Percentiles rank a stretch among this genome's conserved stretches.
phyloP scores from a whole-genome alignment of 108 stramenopile genomes.

The Seminavis robusta region DNA sequence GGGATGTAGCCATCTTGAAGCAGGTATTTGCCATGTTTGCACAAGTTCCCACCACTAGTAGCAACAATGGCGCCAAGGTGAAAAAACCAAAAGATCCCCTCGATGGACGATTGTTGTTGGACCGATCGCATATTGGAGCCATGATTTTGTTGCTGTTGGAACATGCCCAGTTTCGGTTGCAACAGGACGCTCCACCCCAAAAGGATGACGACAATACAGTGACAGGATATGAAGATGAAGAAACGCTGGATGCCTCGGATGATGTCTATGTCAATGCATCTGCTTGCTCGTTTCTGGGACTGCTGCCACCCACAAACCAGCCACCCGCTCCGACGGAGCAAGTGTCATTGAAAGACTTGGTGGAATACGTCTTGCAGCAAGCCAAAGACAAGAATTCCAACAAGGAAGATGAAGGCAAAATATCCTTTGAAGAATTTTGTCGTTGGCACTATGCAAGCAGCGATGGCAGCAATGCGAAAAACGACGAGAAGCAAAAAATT shows the following conservation, averaged over 20 bases:
- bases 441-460: constrained; percentile 50
- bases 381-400: background rate
- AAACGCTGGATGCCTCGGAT: constrained; percentile 4
- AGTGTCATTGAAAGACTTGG: constrained; percentile 29
- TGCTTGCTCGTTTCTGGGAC: constrained; percentile 51
- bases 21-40: constrained; percentile 3
- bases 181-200: constrained; percentile 46
- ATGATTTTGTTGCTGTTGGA: constrained; percentile 62
- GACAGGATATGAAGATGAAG: constrained; percentile 3
- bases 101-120: constrained; percentile 26
- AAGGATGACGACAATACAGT: constrained; percentile 15
- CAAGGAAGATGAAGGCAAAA: background rate
- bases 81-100: background rate
- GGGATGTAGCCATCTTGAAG: background rate
- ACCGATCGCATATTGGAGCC: constrained; percentile 47
- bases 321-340: background rate
- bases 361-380: constrained; percentile 20
- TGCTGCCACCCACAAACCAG: background rate
- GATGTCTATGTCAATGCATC: constrained; percentile 40
- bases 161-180: constrained; percentile 61
- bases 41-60: background rate
- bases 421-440: constrained; percentile 59
- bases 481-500: constrained; percentile 11
- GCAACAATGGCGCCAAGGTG: constrained; percentile 1
- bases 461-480: background rate